Base-by-base conservation (phyloP, 768 basidiomycete genomes). In the Mrakia hoshinonis region DNA sequence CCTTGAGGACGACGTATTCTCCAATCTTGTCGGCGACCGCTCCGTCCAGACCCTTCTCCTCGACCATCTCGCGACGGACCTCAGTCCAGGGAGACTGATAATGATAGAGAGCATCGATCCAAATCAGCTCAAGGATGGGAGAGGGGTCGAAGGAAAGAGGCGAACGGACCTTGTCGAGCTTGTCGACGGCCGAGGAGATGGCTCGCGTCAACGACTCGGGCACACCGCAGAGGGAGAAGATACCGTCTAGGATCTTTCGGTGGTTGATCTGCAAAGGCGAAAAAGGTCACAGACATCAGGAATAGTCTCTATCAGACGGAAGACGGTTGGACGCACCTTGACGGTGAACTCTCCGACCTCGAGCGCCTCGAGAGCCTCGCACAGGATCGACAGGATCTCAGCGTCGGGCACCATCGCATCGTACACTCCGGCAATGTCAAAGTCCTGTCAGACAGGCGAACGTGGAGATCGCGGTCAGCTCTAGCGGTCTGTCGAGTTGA, bases 351-450 rank as follows among this genome's bases (percentile, higher is more conserved):
- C 94, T 54, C 93, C 93, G 24, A 99, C 88, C 67, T 96, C 91
- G 12, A 99, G 83, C 69, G 84, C 85, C 0, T 86, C 85, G 65
- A 98, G 81, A 38, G 94, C 84, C 9, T 92, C 91, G 76, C 88
- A 91, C 0, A 91, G 76, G 72, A 97, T 79, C 74, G 87, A 87
- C 73, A 98, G 84, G 34, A 96, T 79, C 79, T 99, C 96, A 1
- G 91, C 91, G 77, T 98, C 96, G 11, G 96, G 91, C 68, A 99
- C 91, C 96, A 99, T 99, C 4, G 91, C 81, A 79, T 99, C 96
- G 87, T 91, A 97, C 10, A 79, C 77, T 11, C 96, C 96, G 38
- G 89, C 86, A 66, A 98, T 92, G 79, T 98, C 96, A 76, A 98
- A 90, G 79, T 99, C 95, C 93, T 95, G 75, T n/a, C n/a, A 22